Evolutionary conservation across 768 basidiomycete species (phyloP).

Genomic region (Leucosporidium yakuticum): DNA sequence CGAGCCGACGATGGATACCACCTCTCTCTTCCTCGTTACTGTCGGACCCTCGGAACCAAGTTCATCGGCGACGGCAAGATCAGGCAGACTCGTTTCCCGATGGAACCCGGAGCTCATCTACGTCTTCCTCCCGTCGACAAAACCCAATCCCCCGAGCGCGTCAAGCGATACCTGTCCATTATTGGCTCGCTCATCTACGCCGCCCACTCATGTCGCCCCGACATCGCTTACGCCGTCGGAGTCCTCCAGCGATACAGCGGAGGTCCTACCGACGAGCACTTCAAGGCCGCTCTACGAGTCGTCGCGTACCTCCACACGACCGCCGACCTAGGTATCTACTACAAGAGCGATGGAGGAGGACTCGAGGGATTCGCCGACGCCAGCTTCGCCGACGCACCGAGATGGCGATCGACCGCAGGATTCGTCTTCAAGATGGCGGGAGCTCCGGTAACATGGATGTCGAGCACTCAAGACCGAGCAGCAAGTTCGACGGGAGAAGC

Average conservation of each 20-base stretch:
- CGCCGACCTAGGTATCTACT: conserved; percentile 23
- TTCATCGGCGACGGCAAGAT: conserved; percentile 40
- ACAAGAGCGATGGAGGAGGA: conserved; percentile 31
- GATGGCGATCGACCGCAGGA: background rate
- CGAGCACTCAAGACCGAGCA: background rate
- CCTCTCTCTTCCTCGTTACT: conserved; percentile 15
- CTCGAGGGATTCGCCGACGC: background rate
- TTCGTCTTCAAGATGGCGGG: background rate
- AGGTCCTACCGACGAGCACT: too few species aligned
- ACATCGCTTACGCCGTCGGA: too few species aligned
- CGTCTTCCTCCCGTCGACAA: background rate
- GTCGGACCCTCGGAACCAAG: conserved; percentile 42
- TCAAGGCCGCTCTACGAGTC: too few species aligned
- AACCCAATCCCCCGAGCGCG: background rate
- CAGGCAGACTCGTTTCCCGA: conserved; percentile 41
- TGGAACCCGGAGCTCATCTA: conserved; percentile 35
- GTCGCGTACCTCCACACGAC: conserved; percentile 47
- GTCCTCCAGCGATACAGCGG: too few species aligned
- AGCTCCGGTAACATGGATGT: background rate
- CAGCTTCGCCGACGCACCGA: background rate
- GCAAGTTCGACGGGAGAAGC: background rate
- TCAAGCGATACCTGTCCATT: too few species aligned
- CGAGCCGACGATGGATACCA: background rate
- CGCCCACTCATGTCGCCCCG: too few species aligned
- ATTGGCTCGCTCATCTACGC: too few species aligned